Evolutionary conservation across 768 basidiomycete species (phyloP).

Genomic region (Macrocybe gigantea): DNA sequence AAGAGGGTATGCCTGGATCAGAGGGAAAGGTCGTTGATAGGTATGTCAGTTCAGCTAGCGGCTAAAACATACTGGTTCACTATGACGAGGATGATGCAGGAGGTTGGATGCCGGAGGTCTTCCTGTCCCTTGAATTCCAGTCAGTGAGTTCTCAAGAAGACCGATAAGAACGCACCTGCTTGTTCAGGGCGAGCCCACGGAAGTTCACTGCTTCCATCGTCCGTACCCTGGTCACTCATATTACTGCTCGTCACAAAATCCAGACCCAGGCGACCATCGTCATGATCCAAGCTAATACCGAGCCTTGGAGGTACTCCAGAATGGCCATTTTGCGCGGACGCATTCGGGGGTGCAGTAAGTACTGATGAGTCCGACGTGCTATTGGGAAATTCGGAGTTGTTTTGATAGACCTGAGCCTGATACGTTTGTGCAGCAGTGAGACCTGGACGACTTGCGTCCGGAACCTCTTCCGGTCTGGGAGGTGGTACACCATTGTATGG

Average conservation of each 20-base stretch:
- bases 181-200: slow-evolving; percentile 48
- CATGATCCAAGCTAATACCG: slow-evolving; percentile 41
- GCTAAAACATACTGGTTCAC: slow-evolving; percentile 9
- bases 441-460: slow-evolving; percentile 41
- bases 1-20: slow-evolving; percentile 36
- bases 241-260: slow-evolving; percentile 39
- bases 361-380: slow-evolving; percentile 15
- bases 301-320: slow-evolving; percentile 26
- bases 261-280: slow-evolving; percentile 52
- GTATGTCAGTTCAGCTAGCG: not conserved
- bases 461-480: slow-evolving; percentile 37
- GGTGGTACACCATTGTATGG: not conserved
- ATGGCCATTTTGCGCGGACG: slow-evolving; percentile 19
- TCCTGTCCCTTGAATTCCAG: not conserved
- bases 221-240: slow-evolving; percentile 35
- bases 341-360: slow-evolving; percentile 18
- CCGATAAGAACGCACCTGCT: slow-evolving; percentile 30
- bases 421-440: slow-evolving; percentile 78
- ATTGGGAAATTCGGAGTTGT: slow-evolving; percentile 28
- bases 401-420: slow-evolving; percentile 66
- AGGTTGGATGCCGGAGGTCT: slow-evolving; percentile 14
- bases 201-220: slow-evolving; percentile 49
- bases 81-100: slow-evolving; percentile 23
- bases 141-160: not conserved
- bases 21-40: slow-evolving; percentile 4